These are phyloP conservation scores for Rhypophila decipiens DNA, from an alignment of 495 filamentous ascomycete genomes.

Conservation along the genomic window DNA sequence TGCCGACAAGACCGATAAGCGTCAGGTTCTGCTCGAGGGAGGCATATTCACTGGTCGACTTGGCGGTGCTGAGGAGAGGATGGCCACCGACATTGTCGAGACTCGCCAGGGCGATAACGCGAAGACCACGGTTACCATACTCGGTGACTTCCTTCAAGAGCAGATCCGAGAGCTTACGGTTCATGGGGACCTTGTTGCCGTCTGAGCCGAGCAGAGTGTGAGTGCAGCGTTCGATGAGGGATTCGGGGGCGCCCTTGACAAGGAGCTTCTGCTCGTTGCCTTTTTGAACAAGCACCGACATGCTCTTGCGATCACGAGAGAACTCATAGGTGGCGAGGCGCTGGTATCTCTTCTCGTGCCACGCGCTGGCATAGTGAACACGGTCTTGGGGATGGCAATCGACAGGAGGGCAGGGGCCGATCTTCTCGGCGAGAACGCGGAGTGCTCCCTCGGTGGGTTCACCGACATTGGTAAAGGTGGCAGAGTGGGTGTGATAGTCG, in stretches of 20 bases:
- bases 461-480: slow-evolving; percentile 75
- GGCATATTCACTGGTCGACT: slow-evolving; percentile 74
- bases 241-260: slow-evolving; percentile 95
- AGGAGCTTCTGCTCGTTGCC: slow-evolving; percentile 68
- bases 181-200: slow-evolving; percentile 66
- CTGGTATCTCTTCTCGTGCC: slow-evolving; percentile 70
- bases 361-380: slow-evolving; percentile 72
- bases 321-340: slow-evolving; percentile 91
- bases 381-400: slow-evolving; percentile 43
- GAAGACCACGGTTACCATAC: slow-evolving; percentile 86
- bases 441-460: slow-evolving; percentile 95
- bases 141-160: slow-evolving; percentile 74
- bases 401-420: slow-evolving; percentile 55
- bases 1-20: slow-evolving; percentile 85
- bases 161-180: slow-evolving; percentile 57
- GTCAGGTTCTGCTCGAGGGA: slow-evolving; percentile 91
- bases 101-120: slow-evolving; percentile 88
- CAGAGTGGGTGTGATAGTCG: slow-evolving; percentile 69
- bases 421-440: slow-evolving; percentile 87
- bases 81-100: slow-evolving; percentile 66
- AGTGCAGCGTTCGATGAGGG: slow-evolving; percentile 85
- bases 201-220: slow-evolving; percentile 66
- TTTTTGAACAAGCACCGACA: slow-evolving; percentile 85
- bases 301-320: slow-evolving; percentile 96
- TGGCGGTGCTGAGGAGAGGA: slow-evolving; percentile 63